A percentile compares a stretch with the other conserved stretches of the same genome.
Evolutionary conservation across 1,139 yeast genomes (phyloP).

Genomic region (Yamadazyma buinensis): DNA sequence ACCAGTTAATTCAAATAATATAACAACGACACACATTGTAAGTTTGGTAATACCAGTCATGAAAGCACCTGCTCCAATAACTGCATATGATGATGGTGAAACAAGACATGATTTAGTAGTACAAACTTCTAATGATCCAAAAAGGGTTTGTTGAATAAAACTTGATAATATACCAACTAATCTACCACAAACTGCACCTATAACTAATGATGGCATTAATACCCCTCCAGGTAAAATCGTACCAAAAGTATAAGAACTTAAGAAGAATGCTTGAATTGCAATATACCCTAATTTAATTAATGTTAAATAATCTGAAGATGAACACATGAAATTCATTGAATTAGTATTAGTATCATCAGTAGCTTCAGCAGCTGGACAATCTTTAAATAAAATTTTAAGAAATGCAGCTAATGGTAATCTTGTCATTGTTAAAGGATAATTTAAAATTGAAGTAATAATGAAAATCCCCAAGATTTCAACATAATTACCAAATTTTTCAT

Average conservation of each 20-base stretch:
- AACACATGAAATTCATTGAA: constrained; percentile 35
- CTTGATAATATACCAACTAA: constrained; percentile 61
- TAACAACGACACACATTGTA: constrained; percentile 54
- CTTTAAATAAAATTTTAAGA: constrained; percentile 58
- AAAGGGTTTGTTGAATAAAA: constrained; percentile 41
- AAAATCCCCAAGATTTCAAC: constrained; percentile 51
- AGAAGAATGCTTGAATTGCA: constrained; percentile 47
- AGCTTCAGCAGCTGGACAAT: constrained; percentile 38
- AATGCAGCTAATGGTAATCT: constrained; percentile 54
- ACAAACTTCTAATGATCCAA: constrained; percentile 44
- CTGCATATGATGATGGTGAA: constrained; percentile 59
- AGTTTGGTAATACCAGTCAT: constrained; percentile 56
- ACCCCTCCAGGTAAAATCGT: constrained; percentile 65
- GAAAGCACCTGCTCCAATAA: constrained; percentile 58
- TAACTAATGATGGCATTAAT: constrained; percentile 66
- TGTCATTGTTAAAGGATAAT: constrained; percentile 55
- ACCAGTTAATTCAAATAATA: constrained; percentile 56
- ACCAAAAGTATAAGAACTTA: constrained; percentile 58
- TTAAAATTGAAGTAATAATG: constrained; percentile 47
- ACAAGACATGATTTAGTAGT: constrained; percentile 50
- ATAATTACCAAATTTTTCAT: constrained; percentile 20
- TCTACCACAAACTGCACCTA: constrained; percentile 67
- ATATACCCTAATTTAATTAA: constrained; percentile 41
- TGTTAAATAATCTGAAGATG: constrained; percentile 22
- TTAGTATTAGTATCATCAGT: constrained; percentile 15